Base-by-base conservation (phyloP, 805 yeast species). In the Saccharomyces kudriavzevii region DNA sequence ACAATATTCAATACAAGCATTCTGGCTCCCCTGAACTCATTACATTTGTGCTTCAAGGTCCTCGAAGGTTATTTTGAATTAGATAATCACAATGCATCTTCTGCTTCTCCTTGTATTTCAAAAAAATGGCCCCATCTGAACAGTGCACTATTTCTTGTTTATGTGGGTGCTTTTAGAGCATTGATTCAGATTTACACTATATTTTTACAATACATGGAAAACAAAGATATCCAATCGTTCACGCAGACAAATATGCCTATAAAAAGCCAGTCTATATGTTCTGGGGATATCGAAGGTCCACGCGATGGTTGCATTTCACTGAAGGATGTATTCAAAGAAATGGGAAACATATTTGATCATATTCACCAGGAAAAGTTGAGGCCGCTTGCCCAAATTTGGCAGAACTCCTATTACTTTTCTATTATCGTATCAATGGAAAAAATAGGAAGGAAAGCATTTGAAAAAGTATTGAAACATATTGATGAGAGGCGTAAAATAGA, bases 341-440 rank as follows among this genome's bases (percentile, higher is more conserved):
- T 48, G 31, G 24, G n/a, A 48, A 48, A 35, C 8, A 31, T 49
- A 11, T 49, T 49, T 35, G 28, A 49, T 3, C 24, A 22, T 35
- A 22, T 49, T 25, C 28, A 49, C 28, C 27, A 49, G 24, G 26
- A 35, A 27, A 49, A 35, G 28, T 35, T 22, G 13, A 30, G 26
- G 8, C 14, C 47, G 4, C 47, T 31, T 10, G 5, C 46, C 10
- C 17, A 29, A 26, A 26, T 48, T 48, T 48, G 31, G 49, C 51
- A 49, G 20, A 49, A 49, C 29, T 49, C 51, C 47, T 49, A 49
- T 28, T 49, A 49, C 45, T 49, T 49, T 31, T 31, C 46, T 5
- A 49, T 30, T 24, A 31, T 49, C 3, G 35, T 49, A 35, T 49
- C 51, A 20, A 49, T 49, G 51, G 46, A 49, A 25, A 49, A 49